Evolutionary conservation across 192 early-diverging fungal species (phyloP).

Genomic region (Umbelopsis isabellina): DNA sequence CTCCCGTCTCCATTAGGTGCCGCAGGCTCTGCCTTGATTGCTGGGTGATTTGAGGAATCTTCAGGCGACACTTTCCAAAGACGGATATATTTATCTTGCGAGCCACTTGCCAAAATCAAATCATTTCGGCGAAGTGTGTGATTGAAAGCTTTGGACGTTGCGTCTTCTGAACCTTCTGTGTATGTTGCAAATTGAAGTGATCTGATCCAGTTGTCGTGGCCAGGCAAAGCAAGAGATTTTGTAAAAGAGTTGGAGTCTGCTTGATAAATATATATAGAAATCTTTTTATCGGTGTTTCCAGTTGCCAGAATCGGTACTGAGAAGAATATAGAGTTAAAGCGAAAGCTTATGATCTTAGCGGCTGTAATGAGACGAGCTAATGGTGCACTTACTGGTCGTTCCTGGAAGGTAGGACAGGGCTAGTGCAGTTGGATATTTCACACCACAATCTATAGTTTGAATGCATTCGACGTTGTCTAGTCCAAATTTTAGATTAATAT

Average conservation of each 20-base stretch:
- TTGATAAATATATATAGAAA: constrained; percentile 68
- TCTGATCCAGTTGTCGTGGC: constrained; percentile 95
- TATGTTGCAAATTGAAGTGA: constrained; percentile 74
- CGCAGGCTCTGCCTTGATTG: constrained; percentile 8
- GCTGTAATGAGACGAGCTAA: neutral
- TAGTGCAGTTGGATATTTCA: constrained; percentile 69
- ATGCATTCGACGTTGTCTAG: constrained; percentile 56
- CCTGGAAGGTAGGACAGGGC: constrained; percentile 71
- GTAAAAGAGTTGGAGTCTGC: constrained; percentile 53
- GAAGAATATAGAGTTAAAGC: neutral
- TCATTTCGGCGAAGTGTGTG: constrained; percentile 73
- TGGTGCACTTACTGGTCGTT: constrained; percentile 45
- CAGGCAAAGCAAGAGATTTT: constrained; percentile 67
- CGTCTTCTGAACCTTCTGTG: constrained; percentile 39
- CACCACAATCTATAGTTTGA: constrained; percentile 71
- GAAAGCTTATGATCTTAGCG: neutral
- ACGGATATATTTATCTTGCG: constrained; percentile 92
- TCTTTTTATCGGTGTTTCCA: constrained; percentile 81
- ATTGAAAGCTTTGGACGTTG: constrained; percentile 19
- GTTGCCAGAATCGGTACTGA: constrained; percentile 69
- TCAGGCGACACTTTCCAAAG: constrained; percentile 79
- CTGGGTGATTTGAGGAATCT: neutral
- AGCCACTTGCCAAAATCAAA: constrained; percentile 84
- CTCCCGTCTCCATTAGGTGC: constrained; percentile 23
- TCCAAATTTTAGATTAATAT: neutral